Percentiles rank a stretch among this genome's conserved stretches.
Evolutionary conservation across 2,329 filamentous ascomycete species (phyloP).

Genomic region (Chlorencoelia australis): DNA sequence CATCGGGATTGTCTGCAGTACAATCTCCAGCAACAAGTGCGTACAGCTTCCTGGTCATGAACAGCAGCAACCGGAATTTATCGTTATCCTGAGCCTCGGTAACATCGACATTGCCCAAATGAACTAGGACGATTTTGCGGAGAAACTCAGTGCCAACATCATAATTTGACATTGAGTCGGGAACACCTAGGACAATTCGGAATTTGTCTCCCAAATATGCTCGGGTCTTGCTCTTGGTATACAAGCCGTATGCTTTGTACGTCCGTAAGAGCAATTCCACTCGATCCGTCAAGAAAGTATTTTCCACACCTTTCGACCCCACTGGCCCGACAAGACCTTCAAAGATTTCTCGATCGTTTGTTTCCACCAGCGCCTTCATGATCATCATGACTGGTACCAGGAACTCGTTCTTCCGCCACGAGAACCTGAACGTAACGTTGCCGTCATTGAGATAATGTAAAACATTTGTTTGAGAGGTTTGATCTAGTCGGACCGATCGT

Average conservation of each 20-base stretch:
- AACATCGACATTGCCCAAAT: slow-evolving; percentile 78
- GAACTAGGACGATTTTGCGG: slow-evolving; percentile 79
- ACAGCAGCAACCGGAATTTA: slow-evolving; percentile 88
- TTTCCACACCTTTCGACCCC: slow-evolving; percentile 66
- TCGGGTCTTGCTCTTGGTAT: slow-evolving; percentile 71
- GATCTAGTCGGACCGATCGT: slow-evolving; percentile 87
- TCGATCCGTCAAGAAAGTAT: slow-evolving; percentile 90
- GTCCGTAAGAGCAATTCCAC: slow-evolving; percentile 86
- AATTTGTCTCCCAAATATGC: slow-evolving; percentile 88
- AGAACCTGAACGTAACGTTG: slow-evolving; percentile 94
- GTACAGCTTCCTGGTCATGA: slow-evolving; percentile 96
- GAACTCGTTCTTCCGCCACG: slow-evolving; percentile 95
- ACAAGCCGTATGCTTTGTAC: slow-evolving; percentile 82
- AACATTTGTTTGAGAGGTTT: slow-evolving; percentile 95
- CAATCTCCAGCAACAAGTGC: slow-evolving; percentile 87
- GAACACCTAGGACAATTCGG: slow-evolving; percentile 73
- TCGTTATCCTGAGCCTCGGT: slow-evolving; percentile 76
- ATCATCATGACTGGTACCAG: slow-evolving; percentile 96
- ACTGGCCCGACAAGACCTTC: slow-evolving; percentile 78
- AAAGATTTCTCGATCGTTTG: slow-evolving; percentile 92
- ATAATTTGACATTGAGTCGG: slow-evolving; percentile 75
- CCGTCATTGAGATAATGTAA: slow-evolving; percentile 93
- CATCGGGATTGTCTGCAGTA: slow-evolving; percentile 89
- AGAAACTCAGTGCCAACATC: slow-evolving; percentile 88
- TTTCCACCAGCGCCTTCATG: slow-evolving; percentile 87